These are phyloP conservation scores for Podaxis rugospora DNA, from an alignment of 768 basidiomycete genomes.

Conservation along the genomic window DNA sequence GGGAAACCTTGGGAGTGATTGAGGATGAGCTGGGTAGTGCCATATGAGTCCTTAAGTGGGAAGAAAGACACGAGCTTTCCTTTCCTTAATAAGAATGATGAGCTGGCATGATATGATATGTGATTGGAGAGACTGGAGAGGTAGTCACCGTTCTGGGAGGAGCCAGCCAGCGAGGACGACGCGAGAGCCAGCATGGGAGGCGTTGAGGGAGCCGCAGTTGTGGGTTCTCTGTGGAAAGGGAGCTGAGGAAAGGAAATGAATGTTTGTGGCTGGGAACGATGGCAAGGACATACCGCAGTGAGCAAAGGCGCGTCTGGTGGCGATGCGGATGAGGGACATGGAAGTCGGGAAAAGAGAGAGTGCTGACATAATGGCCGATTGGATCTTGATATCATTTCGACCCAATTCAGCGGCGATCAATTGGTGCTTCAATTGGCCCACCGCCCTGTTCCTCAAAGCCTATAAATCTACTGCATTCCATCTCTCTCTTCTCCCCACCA, in stretches of 20 bases:
- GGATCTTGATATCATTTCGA: slow-evolving; percentile 8
- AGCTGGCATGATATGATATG: slow-evolving; percentile 25
- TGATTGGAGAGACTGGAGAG: slow-evolving; percentile 28
- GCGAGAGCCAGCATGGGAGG: slow-evolving; percentile 43
- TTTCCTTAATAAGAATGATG: slow-evolving; percentile 49
- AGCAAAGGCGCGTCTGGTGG: slow-evolving; percentile 13
- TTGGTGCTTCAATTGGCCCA: slow-evolving; percentile 22
- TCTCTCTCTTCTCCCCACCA: slow-evolving; percentile 11
- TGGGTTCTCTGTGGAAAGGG: slow-evolving; percentile 64
- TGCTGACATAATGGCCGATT: slow-evolving; percentile 13
- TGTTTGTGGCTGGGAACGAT: slow-evolving; percentile 9
- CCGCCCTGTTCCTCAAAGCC: slow-evolving; percentile 16
- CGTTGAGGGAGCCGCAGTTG: slow-evolving; percentile 53
- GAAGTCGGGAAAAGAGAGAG: slow-evolving; percentile 11
- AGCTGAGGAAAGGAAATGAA: slow-evolving; percentile 29
- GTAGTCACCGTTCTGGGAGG: slow-evolving; percentile 71
- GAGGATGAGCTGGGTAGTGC: slow-evolving; percentile 75
- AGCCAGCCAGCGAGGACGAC: slow-evolving; percentile 84
- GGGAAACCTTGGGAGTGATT: slow-evolving; percentile 33
- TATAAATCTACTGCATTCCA: slow-evolving; percentile 12
- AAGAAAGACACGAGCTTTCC: slow-evolving; percentile 78
- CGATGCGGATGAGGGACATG: slow-evolving; percentile 11
- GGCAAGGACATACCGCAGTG: slow-evolving; percentile 33
- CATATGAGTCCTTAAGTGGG: slow-evolving; percentile 75
- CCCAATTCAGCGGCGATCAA: slow-evolving; percentile 33